Percentiles rank a stretch among this genome's conserved stretches.
phyloP scores from a whole-genome alignment of 139 green algal species.

The Tetraselmis chui region DNA sequence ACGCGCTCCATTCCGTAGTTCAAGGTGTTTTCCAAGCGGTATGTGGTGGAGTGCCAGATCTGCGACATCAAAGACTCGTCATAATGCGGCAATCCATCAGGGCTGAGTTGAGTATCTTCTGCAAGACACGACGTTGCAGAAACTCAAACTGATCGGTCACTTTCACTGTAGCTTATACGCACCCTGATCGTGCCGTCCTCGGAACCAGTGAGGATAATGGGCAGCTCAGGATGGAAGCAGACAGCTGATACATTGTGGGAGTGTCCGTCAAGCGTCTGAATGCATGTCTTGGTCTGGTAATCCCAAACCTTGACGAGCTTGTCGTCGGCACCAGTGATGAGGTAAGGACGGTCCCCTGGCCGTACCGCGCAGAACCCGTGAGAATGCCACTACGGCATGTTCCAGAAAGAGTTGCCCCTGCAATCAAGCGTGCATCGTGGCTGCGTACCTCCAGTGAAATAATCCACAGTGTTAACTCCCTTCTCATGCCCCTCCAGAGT shows the following conservation, averaged over 20 bases:
- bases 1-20: slow-evolving; percentile 96
- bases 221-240: slow-evolving; percentile 96
- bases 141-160: too few relatives aligned
- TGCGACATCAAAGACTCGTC: slow-evolving; percentile 13
- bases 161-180: too few relatives aligned
- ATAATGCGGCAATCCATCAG: not conserved
- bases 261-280: slow-evolving; percentile 91
- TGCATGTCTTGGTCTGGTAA: slow-evolving; percentile 98
- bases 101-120: too few relatives aligned
- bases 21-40: slow-evolving; percentile 91
- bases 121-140: too few relatives aligned
- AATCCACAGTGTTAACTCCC: slow-evolving; percentile 97
- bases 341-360: slow-evolving; percentile 90
- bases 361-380: too few relatives aligned
- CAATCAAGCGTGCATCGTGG: too few relatives aligned
- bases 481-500: slow-evolving; percentile 98
- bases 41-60: slow-evolving; percentile 96
- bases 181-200: slow-evolving; percentile 88
- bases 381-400: too few relatives aligned
- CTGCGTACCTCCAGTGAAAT: slow-evolving; percentile 80
- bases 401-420: too few relatives aligned
- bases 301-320: slow-evolving; percentile 89
- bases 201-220: slow-evolving; percentile 87
- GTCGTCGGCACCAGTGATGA: slow-evolving; percentile 95
- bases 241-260: slow-evolving; percentile 88